Percentiles rank a stretch among this genome's conserved stretches.
These are phyloP conservation scores for Arxiozyma bovina DNA, from an alignment of 1,139 yeast species.

Conservation along the genomic window DNA sequence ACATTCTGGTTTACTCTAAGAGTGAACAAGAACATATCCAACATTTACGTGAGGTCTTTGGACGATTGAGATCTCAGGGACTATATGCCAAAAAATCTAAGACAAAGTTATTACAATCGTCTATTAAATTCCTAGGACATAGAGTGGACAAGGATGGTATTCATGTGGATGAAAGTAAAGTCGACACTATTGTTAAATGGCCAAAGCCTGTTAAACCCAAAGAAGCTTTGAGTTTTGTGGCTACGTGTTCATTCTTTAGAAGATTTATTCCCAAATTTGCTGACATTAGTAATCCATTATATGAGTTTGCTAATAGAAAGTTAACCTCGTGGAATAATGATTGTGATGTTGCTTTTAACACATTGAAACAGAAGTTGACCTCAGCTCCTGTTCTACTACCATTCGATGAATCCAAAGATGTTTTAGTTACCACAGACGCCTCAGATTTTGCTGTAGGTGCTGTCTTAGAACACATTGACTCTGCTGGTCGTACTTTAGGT, in stretches of 20 bases:
- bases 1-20: constrained; percentile 20
- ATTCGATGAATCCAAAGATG: not conserved
- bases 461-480: not conserved
- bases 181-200: not conserved
- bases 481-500: not conserved
- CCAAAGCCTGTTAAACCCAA: not conserved
- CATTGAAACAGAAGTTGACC: not conserved
- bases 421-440: not conserved
- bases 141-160: not conserved
- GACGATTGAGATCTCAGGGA: not conserved
- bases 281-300: not conserved
- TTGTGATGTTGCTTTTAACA: not conserved
- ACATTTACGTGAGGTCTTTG: constrained; percentile 8
- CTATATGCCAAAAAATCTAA: not conserved
- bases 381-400: not conserved
- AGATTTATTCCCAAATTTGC: not conserved
- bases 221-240: not conserved
- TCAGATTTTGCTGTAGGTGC: constrained; percentile 1
- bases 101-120: not conserved
- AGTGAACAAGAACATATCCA: constrained; percentile 12
- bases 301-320: not conserved
- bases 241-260: not conserved
- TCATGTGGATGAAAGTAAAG: not conserved
- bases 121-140: not conserved
- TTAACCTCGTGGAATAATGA: not conserved